phyloP scores from a whole-genome alignment of 2,329 filamentous ascomycete species.

The Plenodomus tracheiphilus region DNA sequence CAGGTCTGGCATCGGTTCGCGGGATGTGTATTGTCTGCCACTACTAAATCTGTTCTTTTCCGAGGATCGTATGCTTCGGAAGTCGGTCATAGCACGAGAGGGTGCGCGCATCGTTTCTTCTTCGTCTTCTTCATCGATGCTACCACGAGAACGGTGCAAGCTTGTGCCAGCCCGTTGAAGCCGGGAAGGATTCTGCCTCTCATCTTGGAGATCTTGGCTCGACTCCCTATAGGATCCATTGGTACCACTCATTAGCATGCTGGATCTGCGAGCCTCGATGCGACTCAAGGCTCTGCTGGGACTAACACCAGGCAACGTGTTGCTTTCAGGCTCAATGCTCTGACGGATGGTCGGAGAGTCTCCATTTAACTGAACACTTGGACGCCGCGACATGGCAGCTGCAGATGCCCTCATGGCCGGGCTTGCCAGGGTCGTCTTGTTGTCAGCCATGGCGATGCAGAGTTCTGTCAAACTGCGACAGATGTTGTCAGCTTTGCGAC shows the following conservation, averaged over 20 bases:
- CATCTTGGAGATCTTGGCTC: conserved; percentile 31
- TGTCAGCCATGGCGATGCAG: conserved; percentile 72
- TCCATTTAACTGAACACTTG: conserved; percentile 42
- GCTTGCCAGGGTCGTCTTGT: conserved; percentile 33
- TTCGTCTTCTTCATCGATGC: conserved; percentile 39
- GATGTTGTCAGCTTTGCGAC: conserved; percentile 88
- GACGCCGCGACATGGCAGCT: conserved; percentile 31
- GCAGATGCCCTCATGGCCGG: conserved; percentile 34
- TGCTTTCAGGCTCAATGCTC: conserved; percentile 43
- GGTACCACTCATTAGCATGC: conserved; percentile 23
- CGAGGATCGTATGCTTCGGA: conserved; percentile 39
- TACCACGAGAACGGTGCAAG: conserved; percentile 41
- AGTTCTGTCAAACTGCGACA: conserved; percentile 92
- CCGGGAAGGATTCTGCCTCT: conserved; percentile 30
- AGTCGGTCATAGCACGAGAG: conserved; percentile 55
- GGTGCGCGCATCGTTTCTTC: conserved; percentile 48
- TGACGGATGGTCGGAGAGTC: conserved; percentile 34
- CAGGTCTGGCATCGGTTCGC: conserved; percentile 43
- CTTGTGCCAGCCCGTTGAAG: conserved; percentile 45
- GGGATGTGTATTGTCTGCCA: conserved; percentile 42
- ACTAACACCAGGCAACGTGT: conserved; percentile 32
- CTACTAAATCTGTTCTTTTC: conserved; percentile 23
- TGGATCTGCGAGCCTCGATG: conserved; percentile 51
- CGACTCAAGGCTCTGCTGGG: conserved; percentile 46
- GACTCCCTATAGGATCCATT: conserved; percentile 32